Evolutionary conservation across 345 rosid species (phyloP).

Genomic region (Clausena lansium): DNA sequence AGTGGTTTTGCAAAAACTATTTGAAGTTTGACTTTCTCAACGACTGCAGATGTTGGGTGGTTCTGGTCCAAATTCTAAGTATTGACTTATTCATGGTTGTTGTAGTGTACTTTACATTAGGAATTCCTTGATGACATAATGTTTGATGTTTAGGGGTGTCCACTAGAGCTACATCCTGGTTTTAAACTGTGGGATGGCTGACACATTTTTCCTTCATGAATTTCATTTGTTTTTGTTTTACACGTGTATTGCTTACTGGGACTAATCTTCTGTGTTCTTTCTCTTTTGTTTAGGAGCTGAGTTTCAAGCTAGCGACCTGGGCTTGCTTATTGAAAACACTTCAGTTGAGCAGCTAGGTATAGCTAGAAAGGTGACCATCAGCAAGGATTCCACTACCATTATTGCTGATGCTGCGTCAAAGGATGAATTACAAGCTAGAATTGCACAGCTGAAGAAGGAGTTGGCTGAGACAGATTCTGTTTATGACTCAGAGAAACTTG

Average conservation of each 20-base stretch:
- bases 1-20: not conserved
- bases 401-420: slow-evolving; percentile 94
- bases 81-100: not conserved
- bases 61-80: not conserved
- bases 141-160: not conserved
- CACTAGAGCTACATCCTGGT: not conserved
- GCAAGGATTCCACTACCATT: slow-evolving; percentile 79
- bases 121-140: not conserved
- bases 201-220: not conserved
- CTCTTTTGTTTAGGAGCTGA: slow-evolving; percentile 65
- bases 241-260: not conserved
- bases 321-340: slow-evolving; percentile 70
- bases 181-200: not conserved
- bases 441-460: slow-evolving; percentile 84
- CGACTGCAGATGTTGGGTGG: not conserved
- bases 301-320: slow-evolving; percentile 82
- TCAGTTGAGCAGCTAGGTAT: slow-evolving; percentile 81
- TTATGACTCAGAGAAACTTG: slow-evolving; percentile 82
- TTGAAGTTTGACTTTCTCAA: not conserved
- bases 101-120: not conserved
- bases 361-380: slow-evolving; percentile 79
- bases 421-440: slow-evolving; percentile 83
- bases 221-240: not conserved
- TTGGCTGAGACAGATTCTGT: slow-evolving; percentile 86
- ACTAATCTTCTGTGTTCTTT: slow-evolving; percentile 6